Conservation (phyloP, 768 basidiomycete genomes). For the Tricholoma flavovirens region DNA sequence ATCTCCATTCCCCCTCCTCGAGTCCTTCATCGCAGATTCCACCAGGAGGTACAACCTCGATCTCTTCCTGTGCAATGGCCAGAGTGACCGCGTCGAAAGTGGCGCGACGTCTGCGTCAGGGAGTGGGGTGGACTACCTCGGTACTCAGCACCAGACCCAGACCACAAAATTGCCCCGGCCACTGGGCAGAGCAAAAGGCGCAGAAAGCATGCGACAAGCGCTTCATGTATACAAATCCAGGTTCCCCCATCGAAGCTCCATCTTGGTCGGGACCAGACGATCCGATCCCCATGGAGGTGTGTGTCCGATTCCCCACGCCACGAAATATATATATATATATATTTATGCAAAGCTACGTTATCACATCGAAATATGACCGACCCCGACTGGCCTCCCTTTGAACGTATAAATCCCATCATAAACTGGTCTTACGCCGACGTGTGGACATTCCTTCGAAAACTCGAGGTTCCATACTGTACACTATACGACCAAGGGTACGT, state of each 20-base stretch:
- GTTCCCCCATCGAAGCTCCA: constrained; percentile 66
- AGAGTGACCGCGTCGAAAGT: constrained; percentile 41
- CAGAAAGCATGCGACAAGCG: constrained; percentile 75
- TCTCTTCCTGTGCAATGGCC: constrained; percentile 53
- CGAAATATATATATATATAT: no score
- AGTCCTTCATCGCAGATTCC: constrained; percentile 71
- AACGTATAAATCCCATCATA: constrained; percentile 92
- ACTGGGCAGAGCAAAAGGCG: constrained; percentile 51
- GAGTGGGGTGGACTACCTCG: constrained; percentile 14
- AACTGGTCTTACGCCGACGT: constrained; percentile 91
- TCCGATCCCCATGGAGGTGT: constrained; percentile 92
- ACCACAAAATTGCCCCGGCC: constrained; percentile 25
- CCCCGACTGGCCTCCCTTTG: constrained; percentile 81
- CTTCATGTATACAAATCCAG: constrained; percentile 64
- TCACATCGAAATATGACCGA: constrained; percentile 78
- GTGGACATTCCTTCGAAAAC: constrained; percentile 76
- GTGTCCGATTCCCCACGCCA: constrained; percentile 18
- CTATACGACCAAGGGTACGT: constrained; percentile 89
- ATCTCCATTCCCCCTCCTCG: constrained; percentile 81
- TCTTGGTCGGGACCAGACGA: constrained; percentile 84
- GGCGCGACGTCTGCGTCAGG: constrained; percentile 38
- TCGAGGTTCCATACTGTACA: constrained; percentile 79
- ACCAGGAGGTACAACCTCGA: constrained; percentile 66
- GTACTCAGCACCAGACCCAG: constrained; percentile 17
- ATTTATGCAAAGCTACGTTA: constrained; percentile 55